phyloP scores from a whole-genome alignment of 2,329 filamentous ascomycete species.

The Fusarium decemcellulare region DNA sequence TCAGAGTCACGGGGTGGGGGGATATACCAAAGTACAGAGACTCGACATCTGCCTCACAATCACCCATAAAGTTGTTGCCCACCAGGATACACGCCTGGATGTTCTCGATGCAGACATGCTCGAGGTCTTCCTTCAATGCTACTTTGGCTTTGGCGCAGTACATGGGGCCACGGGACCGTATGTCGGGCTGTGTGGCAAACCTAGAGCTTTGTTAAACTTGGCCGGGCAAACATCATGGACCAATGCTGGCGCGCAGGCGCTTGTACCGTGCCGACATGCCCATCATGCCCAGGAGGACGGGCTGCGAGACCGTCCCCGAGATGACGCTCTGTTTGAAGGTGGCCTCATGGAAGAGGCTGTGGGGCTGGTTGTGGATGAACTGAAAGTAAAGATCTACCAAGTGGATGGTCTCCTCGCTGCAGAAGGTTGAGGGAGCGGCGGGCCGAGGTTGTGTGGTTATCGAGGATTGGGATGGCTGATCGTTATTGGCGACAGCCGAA shows the following conservation, averaged over 20 bases:
- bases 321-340: slow-evolving; percentile 33
- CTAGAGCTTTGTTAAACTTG: not conserved
- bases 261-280: slow-evolving; percentile 41
- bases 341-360: slow-evolving; percentile 40
- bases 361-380: slow-evolving; percentile 42
- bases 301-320: slow-evolving; percentile 13
- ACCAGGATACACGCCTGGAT: slow-evolving; percentile 52
- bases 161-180: slow-evolving; percentile 33
- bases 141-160: slow-evolving; percentile 33
- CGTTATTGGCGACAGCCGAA: not conserved
- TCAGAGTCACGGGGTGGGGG: too few species aligned
- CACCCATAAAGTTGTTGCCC: slow-evolving; percentile 49
- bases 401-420: slow-evolving; percentile 11
- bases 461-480: not conserved
- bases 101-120: slow-evolving; percentile 51
- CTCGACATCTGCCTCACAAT: slow-evolving; percentile 49
- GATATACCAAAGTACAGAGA: slow-evolving; percentile 51
- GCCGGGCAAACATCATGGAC: not conserved
- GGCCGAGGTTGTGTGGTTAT: not conserved
- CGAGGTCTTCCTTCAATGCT: slow-evolving; percentile 49
- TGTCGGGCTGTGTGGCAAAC: slow-evolving; percentile 23
- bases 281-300: slow-evolving; percentile 40
- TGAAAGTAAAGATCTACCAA: slow-evolving; percentile 41
- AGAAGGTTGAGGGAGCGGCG: not conserved
- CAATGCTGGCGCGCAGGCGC: not conserved